Evolutionary conservation across 2,329 filamentous ascomycete genomes (phyloP).

Genomic region (Thelonectria discophora): DNA sequence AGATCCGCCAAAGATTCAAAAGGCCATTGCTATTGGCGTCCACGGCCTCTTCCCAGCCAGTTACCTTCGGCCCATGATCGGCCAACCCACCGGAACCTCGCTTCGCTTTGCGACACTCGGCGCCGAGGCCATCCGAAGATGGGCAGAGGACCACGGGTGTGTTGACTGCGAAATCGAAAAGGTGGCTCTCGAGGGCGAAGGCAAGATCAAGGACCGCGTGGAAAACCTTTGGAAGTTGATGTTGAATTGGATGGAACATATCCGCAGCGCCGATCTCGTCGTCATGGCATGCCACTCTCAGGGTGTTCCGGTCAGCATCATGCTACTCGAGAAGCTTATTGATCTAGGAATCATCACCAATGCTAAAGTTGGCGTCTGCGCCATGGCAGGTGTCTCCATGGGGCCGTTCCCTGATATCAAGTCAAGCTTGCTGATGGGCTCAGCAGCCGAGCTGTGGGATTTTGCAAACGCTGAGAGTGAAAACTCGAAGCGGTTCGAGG

Average conservation of each 20-base stretch:
- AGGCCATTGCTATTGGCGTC: slow-evolving; percentile 90
- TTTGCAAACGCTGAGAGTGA: slow-evolving; percentile 84
- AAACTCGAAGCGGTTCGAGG: slow-evolving; percentile 83
- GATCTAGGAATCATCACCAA: slow-evolving; percentile 84
- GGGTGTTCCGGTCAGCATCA: slow-evolving; percentile 91
- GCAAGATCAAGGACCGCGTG: slow-evolving; percentile 87
- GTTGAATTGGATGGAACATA: slow-evolving; percentile 92
- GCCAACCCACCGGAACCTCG: slow-evolving; percentile 94
- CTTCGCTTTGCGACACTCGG: slow-evolving; percentile 90
- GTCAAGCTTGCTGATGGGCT: slow-evolving; percentile 86
- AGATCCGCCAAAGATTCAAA: slow-evolving; percentile 77
- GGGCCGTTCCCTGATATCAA: slow-evolving; percentile 94
- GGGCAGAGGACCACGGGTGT: slow-evolving; percentile 79
- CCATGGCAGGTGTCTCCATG: slow-evolving; percentile 89
- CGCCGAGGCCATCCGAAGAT: slow-evolving; percentile 83
- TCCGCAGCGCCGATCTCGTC: slow-evolving; percentile 87
- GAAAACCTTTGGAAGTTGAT: slow-evolving; percentile 94
- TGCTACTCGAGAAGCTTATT: slow-evolving; percentile 92
- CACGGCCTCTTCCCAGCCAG: slow-evolving; percentile 93
- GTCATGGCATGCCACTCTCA: slow-evolving; percentile 95
- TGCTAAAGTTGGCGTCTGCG: slow-evolving; percentile 85
- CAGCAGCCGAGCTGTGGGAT: slow-evolving; percentile 93
- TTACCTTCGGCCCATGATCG: slow-evolving; percentile 87
- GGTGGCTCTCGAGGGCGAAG: slow-evolving; percentile 93
- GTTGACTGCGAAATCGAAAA: slow-evolving; percentile 86